Evolutionary conservation across 2,329 filamentous ascomycete genomes (phyloP).

Genomic region (Tolypocladium capitatum): DNA sequence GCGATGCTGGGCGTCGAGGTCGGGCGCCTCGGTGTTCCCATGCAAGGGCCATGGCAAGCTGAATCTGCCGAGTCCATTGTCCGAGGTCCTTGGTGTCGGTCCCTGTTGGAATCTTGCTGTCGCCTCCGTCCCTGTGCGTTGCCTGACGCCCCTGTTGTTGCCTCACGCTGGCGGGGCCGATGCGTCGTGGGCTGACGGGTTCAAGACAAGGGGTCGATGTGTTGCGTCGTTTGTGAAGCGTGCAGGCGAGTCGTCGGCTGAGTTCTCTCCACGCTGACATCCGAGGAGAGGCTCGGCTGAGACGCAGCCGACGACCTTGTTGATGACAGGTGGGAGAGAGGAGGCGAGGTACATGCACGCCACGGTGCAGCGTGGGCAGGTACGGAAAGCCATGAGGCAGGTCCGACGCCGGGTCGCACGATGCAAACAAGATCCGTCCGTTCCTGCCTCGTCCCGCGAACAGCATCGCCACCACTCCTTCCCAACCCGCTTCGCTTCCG

Average conservation of each 20-base stretch:
- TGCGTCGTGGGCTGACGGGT: background rate
- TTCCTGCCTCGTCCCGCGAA: background rate
- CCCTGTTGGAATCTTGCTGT: too few relatives aligned
- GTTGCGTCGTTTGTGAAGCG: background rate
- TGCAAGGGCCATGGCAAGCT: too few relatives aligned
- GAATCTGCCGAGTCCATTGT: too few relatives aligned
- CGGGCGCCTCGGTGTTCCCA: background rate
- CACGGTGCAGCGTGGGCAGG: too few relatives aligned
- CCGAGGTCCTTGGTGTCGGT: too few relatives aligned
- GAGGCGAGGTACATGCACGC: too few relatives aligned
- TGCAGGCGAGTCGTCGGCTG: background rate
- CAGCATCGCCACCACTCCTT: background rate
- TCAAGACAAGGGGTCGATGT: background rate
- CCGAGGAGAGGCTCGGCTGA: background rate
- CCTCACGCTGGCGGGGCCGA: background rate
- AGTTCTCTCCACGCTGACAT: background rate
- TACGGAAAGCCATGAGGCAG: background rate
- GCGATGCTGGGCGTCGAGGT: background rate
- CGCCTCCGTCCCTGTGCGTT: too few relatives aligned
- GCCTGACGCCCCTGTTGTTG: background rate
- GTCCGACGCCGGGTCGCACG: background rate
- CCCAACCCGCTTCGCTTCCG: background rate
- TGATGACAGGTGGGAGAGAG: background rate
- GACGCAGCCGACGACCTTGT: background rate
- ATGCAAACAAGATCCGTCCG: background rate